A percentile compares a stretch with the other conserved stretches of the same genome.
These are phyloP conservation scores for Protomyces inouyei DNA, from an alignment of 1,139 yeast genomes.

Conservation along the genomic window DNA sequence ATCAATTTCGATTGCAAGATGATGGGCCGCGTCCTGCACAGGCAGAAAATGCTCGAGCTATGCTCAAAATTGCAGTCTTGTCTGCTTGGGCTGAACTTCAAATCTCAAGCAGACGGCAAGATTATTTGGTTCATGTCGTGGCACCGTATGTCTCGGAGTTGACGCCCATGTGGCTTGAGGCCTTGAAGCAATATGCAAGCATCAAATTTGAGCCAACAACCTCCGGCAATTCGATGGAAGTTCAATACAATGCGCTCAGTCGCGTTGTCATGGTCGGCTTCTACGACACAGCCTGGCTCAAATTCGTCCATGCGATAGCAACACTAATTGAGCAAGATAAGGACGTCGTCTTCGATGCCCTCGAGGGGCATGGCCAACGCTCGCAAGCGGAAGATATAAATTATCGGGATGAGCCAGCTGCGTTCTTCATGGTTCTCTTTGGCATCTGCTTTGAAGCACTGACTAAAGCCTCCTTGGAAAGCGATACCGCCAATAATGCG, in stretches of 20 bases:
- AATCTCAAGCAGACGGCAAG: constrained; percentile 44
- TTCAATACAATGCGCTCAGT: constrained; percentile 20
- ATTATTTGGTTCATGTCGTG: constrained; percentile 48
- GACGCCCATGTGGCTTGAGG: constrained; percentile 72
- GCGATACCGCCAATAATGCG: constrained; percentile 36
- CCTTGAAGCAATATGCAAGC: constrained; percentile 68
- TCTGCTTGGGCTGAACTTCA: constrained; percentile 86
- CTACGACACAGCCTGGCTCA: constrained; percentile 59
- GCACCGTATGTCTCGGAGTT: constrained; percentile 56
- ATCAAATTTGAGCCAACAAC: constrained; percentile 56
- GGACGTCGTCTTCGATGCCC: constrained; percentile 43
- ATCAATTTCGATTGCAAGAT: constrained; percentile 44
- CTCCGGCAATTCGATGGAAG: constrained; percentile 23
- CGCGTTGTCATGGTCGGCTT: constrained; percentile 19
- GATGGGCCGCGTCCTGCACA: constrained; percentile 40
- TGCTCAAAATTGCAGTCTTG: constrained; percentile 64
- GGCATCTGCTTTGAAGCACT: constrained; percentile 79
- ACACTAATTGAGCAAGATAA: constrained; percentile 55
- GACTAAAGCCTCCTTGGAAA: constrained; percentile 36
- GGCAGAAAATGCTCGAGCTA: constrained; percentile 49
- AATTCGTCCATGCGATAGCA: constrained; percentile 71
- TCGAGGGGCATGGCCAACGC: constrained; percentile 38
- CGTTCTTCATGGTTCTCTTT: constrained; percentile 74
- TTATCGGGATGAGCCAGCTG: constrained; percentile 55
- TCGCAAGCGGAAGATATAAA: constrained; percentile 35